A percentile compares a stretch with the other conserved stretches of the same genome.
Evolutionary conservation across 1,284 basidiomycete species (phyloP).

Genomic region (Ganoderma leucocontextum): DNA sequence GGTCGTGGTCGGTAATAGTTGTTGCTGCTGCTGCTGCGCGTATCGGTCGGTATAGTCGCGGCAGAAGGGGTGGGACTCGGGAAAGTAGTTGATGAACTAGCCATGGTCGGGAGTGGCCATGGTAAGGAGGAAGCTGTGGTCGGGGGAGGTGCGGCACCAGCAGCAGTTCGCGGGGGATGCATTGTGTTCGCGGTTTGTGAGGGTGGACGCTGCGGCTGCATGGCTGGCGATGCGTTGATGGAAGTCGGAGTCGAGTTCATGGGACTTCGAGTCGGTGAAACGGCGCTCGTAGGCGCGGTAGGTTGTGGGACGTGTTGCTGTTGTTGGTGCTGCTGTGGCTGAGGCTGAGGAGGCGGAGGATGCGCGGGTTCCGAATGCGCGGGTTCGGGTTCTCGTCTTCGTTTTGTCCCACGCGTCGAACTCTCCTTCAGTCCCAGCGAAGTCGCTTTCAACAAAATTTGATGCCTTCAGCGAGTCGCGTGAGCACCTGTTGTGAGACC

Average conservation of each 20-base stretch:
- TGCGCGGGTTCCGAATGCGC: slow-evolving; percentile 40
- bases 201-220: slow-evolving; percentile 40
- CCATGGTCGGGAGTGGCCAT: slow-evolving; percentile 50
- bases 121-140: slow-evolving; percentile 43
- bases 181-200: slow-evolving; percentile 36
- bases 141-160: slow-evolving; percentile 35
- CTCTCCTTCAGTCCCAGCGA: slow-evolving; percentile 78
- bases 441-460: slow-evolving; percentile 81
- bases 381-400: slow-evolving; percentile 59
- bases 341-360: slow-evolving; percentile 41
- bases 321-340: slow-evolving; percentile 17
- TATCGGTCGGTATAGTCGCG: slow-evolving; percentile 34
- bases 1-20: slow-evolving; percentile 48
- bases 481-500: not conserved
- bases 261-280: slow-evolving; percentile 43
- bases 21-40: slow-evolving; percentile 37
- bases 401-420: slow-evolving; percentile 68
- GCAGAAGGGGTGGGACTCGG: slow-evolving; percentile 32
- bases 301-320: slow-evolving; percentile 6
- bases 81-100: slow-evolving; percentile 41
- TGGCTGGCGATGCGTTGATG: slow-evolving; percentile 39
- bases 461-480: slow-evolving; percentile 59
- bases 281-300: slow-evolving; percentile 17
- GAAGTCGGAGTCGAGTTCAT: slow-evolving; percentile 39
- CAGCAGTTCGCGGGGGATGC: slow-evolving; percentile 25